Evolutionary conservation across 768 basidiomycete genomes (phyloP).

Genomic region (Suillus placidus): DNA sequence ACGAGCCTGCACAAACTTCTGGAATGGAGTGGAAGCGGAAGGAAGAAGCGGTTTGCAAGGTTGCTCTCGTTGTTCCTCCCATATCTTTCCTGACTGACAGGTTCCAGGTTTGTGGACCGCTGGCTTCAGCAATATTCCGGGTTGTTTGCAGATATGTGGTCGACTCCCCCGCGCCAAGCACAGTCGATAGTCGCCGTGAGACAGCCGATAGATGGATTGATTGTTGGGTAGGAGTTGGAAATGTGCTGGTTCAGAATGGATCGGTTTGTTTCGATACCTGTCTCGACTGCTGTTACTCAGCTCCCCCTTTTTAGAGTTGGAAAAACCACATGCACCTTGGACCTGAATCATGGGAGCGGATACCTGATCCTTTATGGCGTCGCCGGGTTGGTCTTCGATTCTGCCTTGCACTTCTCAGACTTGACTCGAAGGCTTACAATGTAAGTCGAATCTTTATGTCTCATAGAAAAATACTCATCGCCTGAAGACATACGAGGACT

Average conservation of each 20-base stretch:
- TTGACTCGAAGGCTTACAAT: conserved; percentile 62
- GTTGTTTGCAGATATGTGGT: conserved; percentile 53
- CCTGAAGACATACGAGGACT: conserved; percentile 46
- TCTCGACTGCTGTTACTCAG: background rate
- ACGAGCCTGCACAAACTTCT: conserved; percentile 26
- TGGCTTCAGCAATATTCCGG: conserved; percentile 58
- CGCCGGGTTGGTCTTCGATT: conserved; percentile 66
- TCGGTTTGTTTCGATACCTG: conserved; percentile 3
- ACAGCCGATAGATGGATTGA: conserved; percentile 63
- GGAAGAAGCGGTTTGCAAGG: conserved; percentile 55
- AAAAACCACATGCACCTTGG: conserved; percentile 53
- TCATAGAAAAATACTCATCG: conserved; percentile 7
- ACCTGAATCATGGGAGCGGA: conserved; percentile 55
- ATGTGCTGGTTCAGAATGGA: conserved; percentile 57
- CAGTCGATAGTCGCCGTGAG: conserved; percentile 22
- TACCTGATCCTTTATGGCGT: conserved; percentile 52
- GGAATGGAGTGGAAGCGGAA: conserved; percentile 38
- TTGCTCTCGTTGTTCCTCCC: conserved; percentile 28
- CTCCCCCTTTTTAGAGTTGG: conserved; percentile 55
- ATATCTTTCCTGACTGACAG: background rate
- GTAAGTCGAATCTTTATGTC: conserved; percentile 40
- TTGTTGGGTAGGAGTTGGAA: conserved; percentile 75
- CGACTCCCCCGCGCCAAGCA: conserved; percentile 28
- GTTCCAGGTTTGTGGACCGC: conserved; percentile 14
- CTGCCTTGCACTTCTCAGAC: conserved; percentile 54